phyloP scores from a whole-genome alignment of 352 stramenopile species.

The Elongisporangium prolatum region DNA sequence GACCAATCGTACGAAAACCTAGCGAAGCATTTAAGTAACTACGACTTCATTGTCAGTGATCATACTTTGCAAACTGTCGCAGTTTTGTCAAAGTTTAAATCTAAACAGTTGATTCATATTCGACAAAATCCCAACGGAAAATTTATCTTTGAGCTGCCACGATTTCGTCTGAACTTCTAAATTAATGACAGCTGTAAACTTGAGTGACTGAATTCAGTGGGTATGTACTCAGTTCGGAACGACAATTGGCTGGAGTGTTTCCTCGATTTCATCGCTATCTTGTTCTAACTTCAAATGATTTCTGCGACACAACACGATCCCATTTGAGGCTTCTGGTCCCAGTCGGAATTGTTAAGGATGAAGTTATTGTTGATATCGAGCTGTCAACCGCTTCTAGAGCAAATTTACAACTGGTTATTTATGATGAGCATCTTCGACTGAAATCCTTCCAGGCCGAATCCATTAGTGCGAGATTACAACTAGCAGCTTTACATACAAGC shows the following conservation, averaged over 20 bases:
- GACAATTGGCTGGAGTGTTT: conserved; percentile 40
- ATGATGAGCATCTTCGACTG: conserved; percentile 29
- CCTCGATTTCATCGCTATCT: conserved; percentile 35
- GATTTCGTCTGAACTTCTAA: conserved; percentile 35
- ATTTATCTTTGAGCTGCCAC: conserved; percentile 37
- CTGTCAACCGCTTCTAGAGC: conserved; percentile 5
- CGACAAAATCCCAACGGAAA: neutral
- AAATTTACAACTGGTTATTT: conserved; percentile 18
- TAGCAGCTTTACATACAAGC: conserved; percentile 30
- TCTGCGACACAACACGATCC: neutral
- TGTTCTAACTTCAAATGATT: conserved; percentile 12
- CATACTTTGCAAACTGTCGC: neutral
- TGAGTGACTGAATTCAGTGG: conserved; percentile 28
- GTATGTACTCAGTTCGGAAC: conserved; percentile 22
- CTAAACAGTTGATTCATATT: conserved; percentile 22
- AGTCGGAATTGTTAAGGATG: neutral
- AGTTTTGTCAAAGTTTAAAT: conserved; percentile 48
- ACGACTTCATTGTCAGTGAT: neutral
- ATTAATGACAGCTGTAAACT: conserved; percentile 7
- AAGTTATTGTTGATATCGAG: conserved; percentile 7
- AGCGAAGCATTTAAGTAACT: neutral
- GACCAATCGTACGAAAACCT: neutral
- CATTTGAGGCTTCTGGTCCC: neutral
- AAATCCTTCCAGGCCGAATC: conserved; percentile 27
- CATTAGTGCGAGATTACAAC: conserved; percentile 27